Conservation (phyloP, 495 filamentous ascomycete genomes). For the Podospora fimiseda region DNA sequence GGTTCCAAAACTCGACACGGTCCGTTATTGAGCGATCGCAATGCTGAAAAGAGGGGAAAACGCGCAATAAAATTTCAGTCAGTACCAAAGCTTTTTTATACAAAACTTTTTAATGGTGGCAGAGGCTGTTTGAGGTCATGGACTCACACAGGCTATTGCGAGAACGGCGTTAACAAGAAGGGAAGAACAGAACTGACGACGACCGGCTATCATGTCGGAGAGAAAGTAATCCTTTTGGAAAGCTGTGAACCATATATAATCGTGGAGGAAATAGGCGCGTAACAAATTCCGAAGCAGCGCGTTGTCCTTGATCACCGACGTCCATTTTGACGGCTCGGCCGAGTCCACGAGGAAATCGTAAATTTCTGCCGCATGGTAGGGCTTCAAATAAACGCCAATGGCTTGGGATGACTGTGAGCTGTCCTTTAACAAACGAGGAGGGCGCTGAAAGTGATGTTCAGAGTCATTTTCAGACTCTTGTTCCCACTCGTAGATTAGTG, state of each 20-base stretch:
- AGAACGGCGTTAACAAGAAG: slow-evolving; percentile 27
- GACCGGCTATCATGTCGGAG: slow-evolving; percentile 18
- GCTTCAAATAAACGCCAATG: slow-evolving; percentile 16
- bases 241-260: slow-evolving; percentile 22
- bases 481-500: slow-evolving; percentile 23
- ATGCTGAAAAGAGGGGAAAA: neutral
- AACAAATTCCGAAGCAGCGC: slow-evolving; percentile 19
- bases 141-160: slow-evolving; percentile 28
- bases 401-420: neutral
- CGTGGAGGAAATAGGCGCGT: slow-evolving; percentile 19
- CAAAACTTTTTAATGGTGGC: neutral
- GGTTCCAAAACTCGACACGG: slow-evolving; percentile 32
- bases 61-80: too few relatives aligned
- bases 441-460: neutral
- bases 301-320: slow-evolving; percentile 23
- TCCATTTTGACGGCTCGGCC: slow-evolving; percentile 20
- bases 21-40: neutral
- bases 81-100: too few relatives aligned
- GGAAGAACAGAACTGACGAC: slow-evolving; percentile 23
- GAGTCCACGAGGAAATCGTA: slow-evolving; percentile 20
- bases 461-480: slow-evolving; percentile 4
- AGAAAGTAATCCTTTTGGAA: slow-evolving; percentile 27
- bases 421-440: neutral
- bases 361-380: slow-evolving; percentile 24
- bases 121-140: neutral